A percentile compares a stretch with the other conserved stretches of the same genome.
Evolutionary conservation across 768 basidiomycete species (phyloP).

Genomic region (Multifurca ochricompacta): DNA sequence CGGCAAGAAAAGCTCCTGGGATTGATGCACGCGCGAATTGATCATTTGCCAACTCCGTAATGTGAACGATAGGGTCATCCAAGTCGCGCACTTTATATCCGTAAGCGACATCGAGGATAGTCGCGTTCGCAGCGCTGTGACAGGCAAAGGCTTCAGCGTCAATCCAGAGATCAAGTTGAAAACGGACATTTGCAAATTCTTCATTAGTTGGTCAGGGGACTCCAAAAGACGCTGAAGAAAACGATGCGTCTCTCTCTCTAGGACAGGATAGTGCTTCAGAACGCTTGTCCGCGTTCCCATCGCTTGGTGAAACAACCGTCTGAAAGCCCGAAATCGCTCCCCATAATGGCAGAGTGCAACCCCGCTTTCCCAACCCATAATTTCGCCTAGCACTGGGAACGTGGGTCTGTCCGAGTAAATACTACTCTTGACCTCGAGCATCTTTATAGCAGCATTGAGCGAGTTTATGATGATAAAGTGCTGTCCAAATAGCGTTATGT

Average conservation of each 20-base stretch:
- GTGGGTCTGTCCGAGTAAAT: conserved; percentile 43
- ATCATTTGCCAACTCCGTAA: conserved; percentile 18
- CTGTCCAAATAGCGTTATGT: conserved; percentile 28
- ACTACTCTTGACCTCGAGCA: conserved; percentile 40
- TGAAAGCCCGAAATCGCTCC: conserved; percentile 35
- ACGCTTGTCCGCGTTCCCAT: conserved; percentile 28
- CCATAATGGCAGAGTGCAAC: conserved; percentile 41
- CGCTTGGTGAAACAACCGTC: conserved; percentile 36
- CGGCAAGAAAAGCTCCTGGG: conserved; percentile 22
- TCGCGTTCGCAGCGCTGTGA: conserved; percentile 24
- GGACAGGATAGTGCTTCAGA: background rate
- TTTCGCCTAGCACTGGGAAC: conserved; percentile 44
- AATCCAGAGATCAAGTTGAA: background rate
- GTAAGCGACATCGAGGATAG: conserved; percentile 27
- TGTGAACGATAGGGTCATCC: conserved; percentile 24
- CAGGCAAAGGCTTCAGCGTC: background rate
- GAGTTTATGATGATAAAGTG: conserved; percentile 45
- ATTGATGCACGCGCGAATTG: conserved; percentile 15
- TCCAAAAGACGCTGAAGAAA: conserved; percentile 11
- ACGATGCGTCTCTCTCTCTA: conserved; percentile 15
- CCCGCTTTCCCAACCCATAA: conserved; percentile 35
- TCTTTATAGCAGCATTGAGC: conserved; percentile 31
- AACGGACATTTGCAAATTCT: conserved; percentile 7
- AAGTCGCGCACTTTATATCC: conserved; percentile 24
- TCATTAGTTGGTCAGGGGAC: background rate